These are phyloP conservation scores for Trypethelium eluteriae DNA, from an alignment of 495 filamentous ascomycete genomes.

Conservation along the genomic window DNA sequence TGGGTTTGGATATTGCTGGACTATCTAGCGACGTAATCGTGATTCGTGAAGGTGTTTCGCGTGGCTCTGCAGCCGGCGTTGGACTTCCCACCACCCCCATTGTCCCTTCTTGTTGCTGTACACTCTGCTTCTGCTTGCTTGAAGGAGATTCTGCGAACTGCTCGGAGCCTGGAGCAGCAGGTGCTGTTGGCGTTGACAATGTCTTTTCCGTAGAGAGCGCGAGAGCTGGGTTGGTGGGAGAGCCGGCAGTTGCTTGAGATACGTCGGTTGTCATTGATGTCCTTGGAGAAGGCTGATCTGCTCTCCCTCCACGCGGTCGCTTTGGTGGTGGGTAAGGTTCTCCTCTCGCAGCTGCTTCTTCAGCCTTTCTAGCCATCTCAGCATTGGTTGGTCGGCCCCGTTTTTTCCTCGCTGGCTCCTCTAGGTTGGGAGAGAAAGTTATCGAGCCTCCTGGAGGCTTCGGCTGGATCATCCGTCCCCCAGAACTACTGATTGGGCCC, in stretches of 20 bases:
- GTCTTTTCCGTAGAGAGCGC: not conserved
- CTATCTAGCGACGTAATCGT: not conserved
- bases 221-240: not conserved
- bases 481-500: not conserved
- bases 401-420: constrained; percentile 4
- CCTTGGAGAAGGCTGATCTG: constrained; percentile 1
- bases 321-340: constrained; percentile 5
- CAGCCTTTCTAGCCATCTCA: constrained; percentile 8
- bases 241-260: not conserved
- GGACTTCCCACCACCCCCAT: not conserved
- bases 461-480: not conserved
- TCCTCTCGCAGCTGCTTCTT: constrained; percentile 5
- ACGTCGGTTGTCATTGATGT: not conserved
- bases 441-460: not conserved
- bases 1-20: not conserved
- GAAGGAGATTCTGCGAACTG: not conserved
- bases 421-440: not conserved
- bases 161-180: not conserved
- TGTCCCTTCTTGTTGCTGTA: not conserved
- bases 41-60: constrained; percentile 6
- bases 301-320: not conserved
- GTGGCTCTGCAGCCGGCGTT: not conserved
- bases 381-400: constrained; percentile 5
- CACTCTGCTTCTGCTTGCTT: not conserved
- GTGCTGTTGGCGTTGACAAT: constrained; percentile 3